Conservation (phyloP, 495 filamentous ascomycete species). For the Lineolata rhizophorae region DNA sequence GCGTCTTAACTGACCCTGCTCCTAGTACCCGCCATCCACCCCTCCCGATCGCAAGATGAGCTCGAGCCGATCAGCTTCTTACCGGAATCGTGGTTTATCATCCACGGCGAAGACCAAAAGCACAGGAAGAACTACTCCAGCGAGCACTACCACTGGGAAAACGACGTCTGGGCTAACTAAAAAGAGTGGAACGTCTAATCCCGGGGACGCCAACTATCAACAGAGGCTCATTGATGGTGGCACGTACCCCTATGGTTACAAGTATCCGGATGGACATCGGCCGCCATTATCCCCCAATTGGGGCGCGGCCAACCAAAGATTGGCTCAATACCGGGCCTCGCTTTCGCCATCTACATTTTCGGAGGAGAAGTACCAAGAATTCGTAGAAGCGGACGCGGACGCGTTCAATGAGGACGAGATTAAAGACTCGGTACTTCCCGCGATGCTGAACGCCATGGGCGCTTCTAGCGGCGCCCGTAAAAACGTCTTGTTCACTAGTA, state of each 20-base stretch:
- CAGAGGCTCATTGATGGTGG: conserved; percentile 9
- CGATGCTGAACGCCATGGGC: conserved; percentile 13
- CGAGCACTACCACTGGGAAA: too few relatives aligned
- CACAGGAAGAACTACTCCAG: too few relatives aligned
- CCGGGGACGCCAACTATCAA: conserved; percentile 9
- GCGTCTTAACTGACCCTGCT: too few relatives aligned
- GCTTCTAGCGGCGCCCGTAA: conserved; percentile 6
- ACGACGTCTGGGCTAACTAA: too few relatives aligned
- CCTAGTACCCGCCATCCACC: too few relatives aligned
- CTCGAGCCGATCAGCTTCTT: too few relatives aligned
- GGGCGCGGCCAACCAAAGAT: conserved; percentile 8
- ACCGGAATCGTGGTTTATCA: too few relatives aligned
- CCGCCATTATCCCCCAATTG: conserved; percentile 7
- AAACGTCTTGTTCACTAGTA: conserved; percentile 16
- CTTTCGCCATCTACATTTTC: conserved; percentile 20
- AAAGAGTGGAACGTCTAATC: conserved; percentile 6
- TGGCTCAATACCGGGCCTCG: conserved; percentile 15
- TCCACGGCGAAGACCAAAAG: too few relatives aligned
- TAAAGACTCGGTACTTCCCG: conserved; percentile 16
- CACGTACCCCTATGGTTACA: conserved; percentile 9
- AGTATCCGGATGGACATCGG: conserved; percentile 7
- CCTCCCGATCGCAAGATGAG: too few relatives aligned
- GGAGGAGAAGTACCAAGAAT: conserved; percentile 12
- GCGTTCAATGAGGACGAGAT: conserved; percentile 17
- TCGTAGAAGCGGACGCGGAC: conserved; percentile 11